These are phyloP conservation scores for Colletotrichum musae DNA, from an alignment of 2,329 filamentous ascomycete species.

Conservation along the genomic window DNA sequence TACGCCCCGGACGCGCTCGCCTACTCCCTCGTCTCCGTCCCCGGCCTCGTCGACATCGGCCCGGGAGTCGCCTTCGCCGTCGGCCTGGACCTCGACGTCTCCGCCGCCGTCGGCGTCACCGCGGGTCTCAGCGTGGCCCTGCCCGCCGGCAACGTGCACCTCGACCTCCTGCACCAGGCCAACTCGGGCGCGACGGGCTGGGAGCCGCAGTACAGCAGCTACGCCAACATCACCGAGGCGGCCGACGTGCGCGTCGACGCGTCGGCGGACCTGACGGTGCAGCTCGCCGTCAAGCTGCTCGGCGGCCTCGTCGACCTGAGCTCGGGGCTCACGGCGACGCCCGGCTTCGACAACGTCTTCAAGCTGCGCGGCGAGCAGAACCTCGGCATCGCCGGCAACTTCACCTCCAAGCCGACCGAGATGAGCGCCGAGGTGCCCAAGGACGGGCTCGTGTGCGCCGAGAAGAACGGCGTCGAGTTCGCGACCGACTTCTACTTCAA, in stretches of 20 bases:
- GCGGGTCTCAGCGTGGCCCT: slow-evolving; percentile 51
- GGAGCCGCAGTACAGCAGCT: slow-evolving; percentile 53
- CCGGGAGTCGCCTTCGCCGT: slow-evolving; percentile 55
- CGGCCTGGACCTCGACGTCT: slow-evolving; percentile 53
- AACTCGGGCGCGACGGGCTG: slow-evolving; percentile 52
- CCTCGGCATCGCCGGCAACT: slow-evolving; percentile 38
- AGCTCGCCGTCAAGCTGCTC: slow-evolving; percentile 55
- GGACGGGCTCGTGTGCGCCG: slow-evolving; percentile 43
- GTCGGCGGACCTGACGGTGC: slow-evolving; percentile 53
- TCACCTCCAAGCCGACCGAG: slow-evolving; percentile 9
- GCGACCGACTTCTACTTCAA: slow-evolving; percentile 48
- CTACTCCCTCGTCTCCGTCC: slow-evolving; percentile 56
- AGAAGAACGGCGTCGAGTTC: slow-evolving; percentile 44
- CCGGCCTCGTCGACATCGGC: slow-evolving; percentile 56
- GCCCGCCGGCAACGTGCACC: slow-evolving; percentile 54
- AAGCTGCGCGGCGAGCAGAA: slow-evolving; percentile 47
- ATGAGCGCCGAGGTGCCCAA: slow-evolving; percentile 39
- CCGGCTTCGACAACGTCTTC: slow-evolving; percentile 55
- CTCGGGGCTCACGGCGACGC: slow-evolving; percentile 54
- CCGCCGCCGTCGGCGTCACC: slow-evolving; percentile 50
- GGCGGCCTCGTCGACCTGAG: slow-evolving; percentile 53
- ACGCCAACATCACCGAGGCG: slow-evolving; percentile 51
- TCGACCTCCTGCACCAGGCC: slow-evolving; percentile 52
- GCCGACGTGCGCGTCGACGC: slow-evolving; percentile 52
- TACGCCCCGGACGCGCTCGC: slow-evolving; percentile 54